A percentile compares a stretch with the other conserved stretches of the same genome.
Evolutionary conservation across 2,329 filamentous ascomycete species (phyloP).

Genomic region (Hymenoscyphus scutula): DNA sequence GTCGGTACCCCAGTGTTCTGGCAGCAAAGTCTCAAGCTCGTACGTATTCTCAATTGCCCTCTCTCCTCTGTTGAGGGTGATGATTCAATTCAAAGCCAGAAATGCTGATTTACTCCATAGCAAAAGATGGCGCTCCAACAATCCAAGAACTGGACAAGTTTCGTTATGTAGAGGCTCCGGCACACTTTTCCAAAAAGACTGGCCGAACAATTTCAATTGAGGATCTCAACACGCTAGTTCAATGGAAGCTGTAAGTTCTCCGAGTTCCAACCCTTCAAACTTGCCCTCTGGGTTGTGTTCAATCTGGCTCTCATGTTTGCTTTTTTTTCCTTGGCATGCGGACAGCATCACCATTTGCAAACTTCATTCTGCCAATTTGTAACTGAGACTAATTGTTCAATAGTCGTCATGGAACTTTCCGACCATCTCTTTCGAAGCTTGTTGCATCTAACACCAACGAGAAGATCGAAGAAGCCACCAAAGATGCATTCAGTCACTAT

Average conservation of each 20-base stretch:
- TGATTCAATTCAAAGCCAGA: background rate
- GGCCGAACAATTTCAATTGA: slow-evolving; percentile 48
- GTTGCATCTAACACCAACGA: slow-evolving; percentile 53
- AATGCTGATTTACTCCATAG: slow-evolving; percentile 26
- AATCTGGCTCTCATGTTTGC: background rate
- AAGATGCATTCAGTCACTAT: slow-evolving; percentile 50
- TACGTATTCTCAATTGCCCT: slow-evolving; percentile 19
- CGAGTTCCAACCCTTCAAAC: background rate
- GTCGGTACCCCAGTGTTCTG: slow-evolving; percentile 30
- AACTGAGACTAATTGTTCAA: background rate
- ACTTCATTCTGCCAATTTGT: background rate
- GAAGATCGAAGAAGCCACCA: slow-evolving; percentile 47
- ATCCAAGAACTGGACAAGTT: slow-evolving; percentile 58
- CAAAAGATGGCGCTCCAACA: slow-evolving; percentile 25
- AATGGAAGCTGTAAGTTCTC: slow-evolving; percentile 67
- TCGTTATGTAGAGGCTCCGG: slow-evolving; percentile 55
- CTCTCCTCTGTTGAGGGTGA: background rate
- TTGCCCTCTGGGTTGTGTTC: background rate
- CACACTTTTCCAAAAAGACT: slow-evolving; percentile 42
- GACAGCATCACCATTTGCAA: background rate
- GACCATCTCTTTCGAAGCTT: slow-evolving; percentile 58
- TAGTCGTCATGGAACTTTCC: slow-evolving; percentile 57
- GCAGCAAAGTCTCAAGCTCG: slow-evolving; percentile 24
- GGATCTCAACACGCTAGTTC: slow-evolving; percentile 59
- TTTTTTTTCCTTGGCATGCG: background rate